A percentile compares a stretch with the other conserved stretches of the same genome.
Evolutionary conservation across 1,139 yeast genomes (phyloP).

Genomic region (Sugiyamaella sp.): DNA sequence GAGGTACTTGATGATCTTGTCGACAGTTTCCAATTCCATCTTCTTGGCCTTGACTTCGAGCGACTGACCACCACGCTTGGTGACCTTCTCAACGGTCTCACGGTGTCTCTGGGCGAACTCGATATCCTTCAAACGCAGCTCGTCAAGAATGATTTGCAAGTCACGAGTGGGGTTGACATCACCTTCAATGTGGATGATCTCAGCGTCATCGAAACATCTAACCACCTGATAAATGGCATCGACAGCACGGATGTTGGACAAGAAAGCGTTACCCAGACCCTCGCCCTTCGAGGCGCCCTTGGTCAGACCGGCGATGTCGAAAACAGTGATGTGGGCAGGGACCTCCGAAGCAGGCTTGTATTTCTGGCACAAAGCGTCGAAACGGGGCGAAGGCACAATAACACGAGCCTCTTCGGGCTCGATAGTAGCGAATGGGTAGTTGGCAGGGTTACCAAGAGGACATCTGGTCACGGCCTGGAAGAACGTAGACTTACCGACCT

Average conservation of each 20-base stretch:
- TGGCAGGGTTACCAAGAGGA: constrained; percentile 96
- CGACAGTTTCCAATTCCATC: constrained; percentile 85
- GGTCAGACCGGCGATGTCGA: constrained; percentile 97
- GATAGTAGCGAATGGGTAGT: constrained; percentile 97
- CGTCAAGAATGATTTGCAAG: constrained; percentile 88
- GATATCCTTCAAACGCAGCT: constrained; percentile 93
- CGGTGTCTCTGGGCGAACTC: constrained; percentile 91
- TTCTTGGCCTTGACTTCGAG: constrained; percentile 92
- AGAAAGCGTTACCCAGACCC: constrained; percentile 97
- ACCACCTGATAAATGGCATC: constrained; percentile 98
- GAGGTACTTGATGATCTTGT: constrained; percentile 71
- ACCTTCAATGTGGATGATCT: constrained; percentile 96
- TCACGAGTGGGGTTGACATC: constrained; percentile 97
- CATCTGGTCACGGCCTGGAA: constrained; percentile 78
- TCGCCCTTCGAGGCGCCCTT: constrained; percentile 98
- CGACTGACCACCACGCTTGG: constrained; percentile 90
- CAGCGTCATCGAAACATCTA: constrained; percentile 97
- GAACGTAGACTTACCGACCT: constrained; percentile 85
- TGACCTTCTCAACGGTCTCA: constrained; percentile 83
- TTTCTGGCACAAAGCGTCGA: constrained; percentile 69
- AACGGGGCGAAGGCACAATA: constrained; percentile 90
- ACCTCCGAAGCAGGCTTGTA: constrained; percentile 86
- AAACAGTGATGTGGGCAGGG: constrained; percentile 91
- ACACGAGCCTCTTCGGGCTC: constrained; percentile 99
- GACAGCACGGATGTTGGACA: constrained; percentile 96